Evolutionary conservation across 306 rosid species (phyloP).

Genomic region (Macrotyloma uniflorum): DNA sequence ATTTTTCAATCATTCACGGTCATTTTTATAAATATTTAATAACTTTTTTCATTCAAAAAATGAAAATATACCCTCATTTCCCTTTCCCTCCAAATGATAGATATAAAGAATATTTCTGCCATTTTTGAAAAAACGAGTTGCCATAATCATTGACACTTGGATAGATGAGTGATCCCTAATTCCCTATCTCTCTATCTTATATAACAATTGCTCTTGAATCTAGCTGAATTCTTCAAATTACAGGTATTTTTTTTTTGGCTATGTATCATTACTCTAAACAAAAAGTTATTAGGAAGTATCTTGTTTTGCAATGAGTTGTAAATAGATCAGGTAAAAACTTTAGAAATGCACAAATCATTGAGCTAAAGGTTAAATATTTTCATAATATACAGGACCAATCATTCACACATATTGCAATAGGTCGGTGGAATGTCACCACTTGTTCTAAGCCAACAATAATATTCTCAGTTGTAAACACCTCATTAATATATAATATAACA

Average conservation of each 20-base stretch:
- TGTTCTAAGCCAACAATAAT: not conserved
- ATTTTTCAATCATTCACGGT: slow-evolving; percentile 11
- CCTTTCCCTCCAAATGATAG: slow-evolving; percentile 1
- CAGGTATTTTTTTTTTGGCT: not conserved
- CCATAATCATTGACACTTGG: not conserved
- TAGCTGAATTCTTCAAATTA: slow-evolving; percentile 22
- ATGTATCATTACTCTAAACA: slow-evolving; percentile 1
- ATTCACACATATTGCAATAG: slow-evolving; percentile 6
- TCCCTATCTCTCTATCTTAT: slow-evolving; percentile 15
- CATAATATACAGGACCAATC: not conserved
- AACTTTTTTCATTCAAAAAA: slow-evolving; percentile 4
- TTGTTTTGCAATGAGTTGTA: not conserved
- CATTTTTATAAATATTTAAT: slow-evolving; percentile 12
- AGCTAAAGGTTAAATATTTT: not conserved
- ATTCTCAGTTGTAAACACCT: slow-evolving; percentile 17
- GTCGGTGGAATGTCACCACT: not conserved
- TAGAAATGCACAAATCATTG: not conserved
- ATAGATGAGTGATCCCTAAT: not conserved
- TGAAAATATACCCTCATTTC: not conserved
- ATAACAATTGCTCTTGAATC: slow-evolving; percentile 2
- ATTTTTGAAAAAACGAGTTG: not conserved
- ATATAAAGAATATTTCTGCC: not conserved
- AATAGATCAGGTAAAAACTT: slow-evolving; percentile 2
- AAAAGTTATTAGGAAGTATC: not conserved
- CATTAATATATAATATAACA: slow-evolving; percentile 2